Percentiles rank a stretch among this genome's conserved stretches.
phyloP scores from a whole-genome alignment of 495 filamentous ascomycete species.

The Cenococcum geophilum region DNA sequence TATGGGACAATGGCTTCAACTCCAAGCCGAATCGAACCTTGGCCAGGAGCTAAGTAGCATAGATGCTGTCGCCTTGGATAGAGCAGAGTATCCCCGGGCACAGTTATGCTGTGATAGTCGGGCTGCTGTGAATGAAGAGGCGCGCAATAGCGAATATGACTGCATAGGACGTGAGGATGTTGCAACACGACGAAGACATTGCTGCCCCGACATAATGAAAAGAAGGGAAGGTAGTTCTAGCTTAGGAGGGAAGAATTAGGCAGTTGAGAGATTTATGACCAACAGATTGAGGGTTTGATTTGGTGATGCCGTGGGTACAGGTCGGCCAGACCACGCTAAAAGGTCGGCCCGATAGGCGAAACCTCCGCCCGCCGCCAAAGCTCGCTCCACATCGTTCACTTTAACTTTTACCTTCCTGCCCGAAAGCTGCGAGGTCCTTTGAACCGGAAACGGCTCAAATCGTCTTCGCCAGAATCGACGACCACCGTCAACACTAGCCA shows the following conservation, averaged over 20 bases:
- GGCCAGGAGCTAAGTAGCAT: conserved; percentile 12
- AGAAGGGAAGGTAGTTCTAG: background rate
- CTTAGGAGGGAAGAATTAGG: background rate
- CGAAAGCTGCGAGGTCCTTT: conserved; percentile 11
- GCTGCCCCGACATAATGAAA: conserved; percentile 36
- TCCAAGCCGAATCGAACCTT: background rate
- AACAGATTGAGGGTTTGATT: conserved; percentile 10
- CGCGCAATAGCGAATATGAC: conserved; percentile 26
- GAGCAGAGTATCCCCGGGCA: conserved; percentile 23
- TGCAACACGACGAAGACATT: conserved; percentile 38
- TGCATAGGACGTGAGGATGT: conserved; percentile 21
- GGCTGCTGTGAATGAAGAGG: conserved; percentile 15
- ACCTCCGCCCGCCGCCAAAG: too few species aligned
- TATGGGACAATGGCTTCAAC: background rate
- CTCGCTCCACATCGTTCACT: too few species aligned
- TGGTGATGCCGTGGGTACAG: too few species aligned
- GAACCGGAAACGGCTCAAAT: conserved; percentile 4
- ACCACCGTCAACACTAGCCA: conserved; percentile 17
- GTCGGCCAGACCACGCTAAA: too few species aligned
- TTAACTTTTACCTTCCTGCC: too few species aligned
- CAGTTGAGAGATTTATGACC: conserved; percentile 4
- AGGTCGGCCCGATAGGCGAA: too few species aligned
- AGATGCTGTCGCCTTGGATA: conserved; percentile 18
- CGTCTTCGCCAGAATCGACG: conserved; percentile 15
- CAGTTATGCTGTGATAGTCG: conserved; percentile 11